Conservation (phyloP, 768 basidiomycete genomes). For the Boletus huronensis region DNA sequence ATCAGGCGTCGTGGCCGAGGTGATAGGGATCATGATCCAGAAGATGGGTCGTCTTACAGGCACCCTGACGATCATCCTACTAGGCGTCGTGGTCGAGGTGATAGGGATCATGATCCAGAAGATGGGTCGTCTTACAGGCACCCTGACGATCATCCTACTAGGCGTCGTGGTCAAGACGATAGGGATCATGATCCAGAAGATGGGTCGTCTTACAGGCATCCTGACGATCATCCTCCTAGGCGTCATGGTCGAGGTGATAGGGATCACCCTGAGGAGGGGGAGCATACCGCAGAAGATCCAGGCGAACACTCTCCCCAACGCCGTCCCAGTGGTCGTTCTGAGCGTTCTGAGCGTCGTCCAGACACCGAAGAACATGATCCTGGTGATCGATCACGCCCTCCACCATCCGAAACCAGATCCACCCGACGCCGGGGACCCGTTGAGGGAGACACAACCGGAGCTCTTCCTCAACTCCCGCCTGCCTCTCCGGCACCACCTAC, state of each 20-base stretch:
- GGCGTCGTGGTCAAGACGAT: neutral
- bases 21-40: neutral
- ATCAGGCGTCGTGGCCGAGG: neutral
- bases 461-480: slow-evolving; percentile 5
- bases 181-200: too few relatives aligned
- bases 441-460: slow-evolving; percentile 7
- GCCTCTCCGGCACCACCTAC: slow-evolving; percentile 26
- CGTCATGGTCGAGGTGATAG: neutral
- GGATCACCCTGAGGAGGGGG: neutral
- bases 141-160: too few relatives aligned
- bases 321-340: slow-evolving; percentile 17
- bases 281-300: slow-evolving; percentile 10
- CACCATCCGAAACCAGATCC: slow-evolving; percentile 9
- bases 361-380: slow-evolving; percentile 12
- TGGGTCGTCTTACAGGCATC: too few relatives aligned
- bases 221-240: too few relatives aligned
- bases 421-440: slow-evolving; percentile 6
- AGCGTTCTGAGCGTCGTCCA: slow-evolving; percentile 2
- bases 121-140: neutral
- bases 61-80: too few relatives aligned
- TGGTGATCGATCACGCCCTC: slow-evolving; percentile 12
- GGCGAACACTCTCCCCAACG: neutral
- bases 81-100: neutral
- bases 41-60: too few relatives aligned
- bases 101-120: slow-evolving; percentile 2